These are phyloP conservation scores for Alternaria ventricosa DNA, from an alignment of 2,329 filamentous ascomycete species.

Conservation along the genomic window DNA sequence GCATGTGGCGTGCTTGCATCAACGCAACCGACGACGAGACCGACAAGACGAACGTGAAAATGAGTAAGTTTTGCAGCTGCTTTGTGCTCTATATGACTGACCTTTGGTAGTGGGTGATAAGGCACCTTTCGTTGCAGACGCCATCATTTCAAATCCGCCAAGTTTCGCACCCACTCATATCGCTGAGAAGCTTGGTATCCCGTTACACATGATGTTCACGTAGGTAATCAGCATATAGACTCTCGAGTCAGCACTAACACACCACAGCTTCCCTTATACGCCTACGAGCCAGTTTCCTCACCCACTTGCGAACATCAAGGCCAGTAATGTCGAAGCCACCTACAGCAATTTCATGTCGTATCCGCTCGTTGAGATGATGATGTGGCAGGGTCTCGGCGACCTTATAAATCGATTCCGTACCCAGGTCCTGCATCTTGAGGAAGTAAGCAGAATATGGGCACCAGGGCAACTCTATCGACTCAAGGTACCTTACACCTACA, in stretches of 20 bases:
- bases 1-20: constrained; percentile 81
- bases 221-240: constrained; percentile 52
- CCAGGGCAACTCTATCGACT: constrained; percentile 75
- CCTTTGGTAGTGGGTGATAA: constrained; percentile 59
- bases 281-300: constrained; percentile 79
- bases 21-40: constrained; percentile 74
- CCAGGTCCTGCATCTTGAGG: constrained; percentile 72
- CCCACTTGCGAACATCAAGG: constrained; percentile 77
- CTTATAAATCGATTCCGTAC: constrained; percentile 77
- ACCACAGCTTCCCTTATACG: constrained; percentile 70
- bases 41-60: constrained; percentile 64
- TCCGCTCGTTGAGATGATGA: constrained; percentile 80
- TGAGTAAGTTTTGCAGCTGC: constrained; percentile 52
- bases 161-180: constrained; percentile 79
- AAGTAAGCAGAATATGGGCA: constrained; percentile 78
- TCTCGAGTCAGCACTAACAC: constrained; percentile 6
- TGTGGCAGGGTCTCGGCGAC: constrained; percentile 70
- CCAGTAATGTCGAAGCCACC: constrained; percentile 72
- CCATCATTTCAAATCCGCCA: constrained; percentile 80
- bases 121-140: constrained; percentile 80
- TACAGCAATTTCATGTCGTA: constrained; percentile 85
- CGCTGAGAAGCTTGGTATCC: constrained; percentile 76
- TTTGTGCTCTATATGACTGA: constrained; percentile 8
- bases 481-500: constrained; percentile 77
- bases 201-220: constrained; percentile 88